Conservation (phyloP, 2,329 filamentous ascomycete species). For the Metarhizium guizhouense region DNA sequence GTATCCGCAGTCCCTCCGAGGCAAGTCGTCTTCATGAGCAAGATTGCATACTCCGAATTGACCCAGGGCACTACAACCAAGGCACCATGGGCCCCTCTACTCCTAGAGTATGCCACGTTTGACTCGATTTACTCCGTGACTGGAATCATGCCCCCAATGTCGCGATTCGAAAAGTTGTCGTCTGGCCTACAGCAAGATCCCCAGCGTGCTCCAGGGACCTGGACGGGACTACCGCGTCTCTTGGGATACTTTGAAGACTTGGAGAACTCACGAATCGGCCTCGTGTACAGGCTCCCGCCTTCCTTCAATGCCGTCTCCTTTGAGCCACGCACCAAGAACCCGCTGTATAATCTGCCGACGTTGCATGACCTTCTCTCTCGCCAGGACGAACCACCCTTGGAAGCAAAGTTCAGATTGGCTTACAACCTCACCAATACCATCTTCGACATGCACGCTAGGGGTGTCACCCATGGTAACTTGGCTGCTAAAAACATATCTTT, state of each 20-base stretch:
- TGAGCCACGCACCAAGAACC: constrained; percentile 39
- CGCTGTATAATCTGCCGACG: constrained; percentile 42
- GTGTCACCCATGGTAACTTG: constrained; percentile 63
- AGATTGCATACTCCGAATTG: constrained; percentile 41
- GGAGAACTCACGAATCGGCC: constrained; percentile 57
- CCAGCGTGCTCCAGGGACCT: constrained; percentile 43
- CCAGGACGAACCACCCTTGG: constrained; percentile 54
- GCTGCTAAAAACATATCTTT: constrained; percentile 61
- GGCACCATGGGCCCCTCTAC: constrained; percentile 44
- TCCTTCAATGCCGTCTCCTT: constrained; percentile 51
- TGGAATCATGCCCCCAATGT: constrained; percentile 55
- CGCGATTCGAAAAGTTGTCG: constrained; percentile 55
- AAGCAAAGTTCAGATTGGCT: constrained; percentile 68
- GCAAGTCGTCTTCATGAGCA: constrained; percentile 41
- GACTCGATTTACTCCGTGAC: constrained; percentile 53
- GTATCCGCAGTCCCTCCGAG: constrained; percentile 23
- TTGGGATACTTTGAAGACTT: constrained; percentile 69
- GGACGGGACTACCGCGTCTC: constrained; percentile 52
- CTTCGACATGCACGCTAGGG: constrained; percentile 62
- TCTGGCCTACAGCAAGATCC: constrained; percentile 47
- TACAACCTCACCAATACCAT: constrained; percentile 64
- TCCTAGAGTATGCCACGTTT: constrained; percentile 64
- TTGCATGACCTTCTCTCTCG: constrained; percentile 43
- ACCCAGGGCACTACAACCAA: constrained; percentile 30
- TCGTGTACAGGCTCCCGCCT: constrained; percentile 66